Evolutionary conservation across 768 basidiomycete species (phyloP).

Genomic region (Lyophyllum atratum): DNA sequence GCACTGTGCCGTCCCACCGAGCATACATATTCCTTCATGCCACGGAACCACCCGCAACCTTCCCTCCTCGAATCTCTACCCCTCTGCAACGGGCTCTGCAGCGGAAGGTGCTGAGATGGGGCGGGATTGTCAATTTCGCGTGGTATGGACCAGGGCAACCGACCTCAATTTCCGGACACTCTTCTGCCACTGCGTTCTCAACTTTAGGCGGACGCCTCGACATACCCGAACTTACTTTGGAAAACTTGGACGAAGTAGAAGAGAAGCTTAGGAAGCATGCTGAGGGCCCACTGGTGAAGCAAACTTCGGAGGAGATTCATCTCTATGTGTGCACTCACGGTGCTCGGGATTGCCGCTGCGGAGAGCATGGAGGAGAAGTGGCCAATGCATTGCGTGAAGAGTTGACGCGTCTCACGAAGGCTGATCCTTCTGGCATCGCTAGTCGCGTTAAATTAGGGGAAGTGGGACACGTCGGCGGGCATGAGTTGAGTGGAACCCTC

Average conservation of each 20-base stretch:
- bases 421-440: constrained; percentile 25
- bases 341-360: constrained; percentile 79
- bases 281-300: constrained; percentile 10
- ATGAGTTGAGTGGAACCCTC: constrained; percentile 46
- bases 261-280: constrained; percentile 34
- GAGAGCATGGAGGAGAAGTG: constrained; percentile 61
- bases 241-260: constrained; percentile 52
- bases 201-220: constrained; percentile 45
- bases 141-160: constrained; percentile 37
- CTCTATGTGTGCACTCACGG: constrained; percentile 82
- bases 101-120: constrained; percentile 43
- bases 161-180: constrained; percentile 10
- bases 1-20: constrained; percentile 53
- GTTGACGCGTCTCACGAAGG: constrained; percentile 38
- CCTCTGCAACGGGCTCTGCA: constrained; percentile 53
- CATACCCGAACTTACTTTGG: constrained; percentile 47
- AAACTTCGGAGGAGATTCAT: constrained; percentile 30
- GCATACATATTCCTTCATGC: constrained; percentile 61
- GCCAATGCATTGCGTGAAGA: constrained; percentile 56
- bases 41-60: constrained; percentile 45
- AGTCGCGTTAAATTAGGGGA: constrained; percentile 53
- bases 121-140: constrained; percentile 62
- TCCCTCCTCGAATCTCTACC: constrained; percentile 48
- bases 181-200: constrained; percentile 56
- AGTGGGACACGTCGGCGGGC: constrained; percentile 81